Percentiles rank a stretch among this genome's conserved stretches.
Evolutionary conservation across 441 rosid genomes (phyloP).

Genomic region (Adansonia grandidieri): DNA sequence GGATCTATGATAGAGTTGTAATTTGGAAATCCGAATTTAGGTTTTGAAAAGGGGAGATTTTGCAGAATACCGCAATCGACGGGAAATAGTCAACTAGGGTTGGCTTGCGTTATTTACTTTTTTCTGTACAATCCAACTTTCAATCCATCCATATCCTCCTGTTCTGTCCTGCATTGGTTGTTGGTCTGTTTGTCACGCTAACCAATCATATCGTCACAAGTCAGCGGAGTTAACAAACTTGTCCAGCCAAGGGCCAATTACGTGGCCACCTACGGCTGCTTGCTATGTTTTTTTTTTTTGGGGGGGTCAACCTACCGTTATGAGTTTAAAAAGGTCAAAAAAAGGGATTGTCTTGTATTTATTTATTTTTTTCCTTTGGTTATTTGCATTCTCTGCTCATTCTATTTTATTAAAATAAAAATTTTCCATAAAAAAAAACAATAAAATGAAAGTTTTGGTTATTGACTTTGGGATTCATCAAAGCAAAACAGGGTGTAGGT

Average conservation of each 20-base stretch:
- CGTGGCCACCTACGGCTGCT: neutral
- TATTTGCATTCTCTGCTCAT: too few relatives aligned
- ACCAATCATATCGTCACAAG: neutral
- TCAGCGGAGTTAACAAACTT: neutral
- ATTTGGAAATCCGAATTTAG: neutral
- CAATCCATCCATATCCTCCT: neutral
- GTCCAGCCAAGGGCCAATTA: neutral
- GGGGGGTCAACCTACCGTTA: too few relatives aligned
- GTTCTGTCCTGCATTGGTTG: neutral
- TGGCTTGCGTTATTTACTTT: neutral
- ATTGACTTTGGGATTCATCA: too few relatives aligned
- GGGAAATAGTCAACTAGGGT: neutral
- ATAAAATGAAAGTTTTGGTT: too few relatives aligned
- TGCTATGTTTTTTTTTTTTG: too few relatives aligned
- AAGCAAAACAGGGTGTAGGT: too few relatives aligned
- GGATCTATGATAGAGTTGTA: neutral
- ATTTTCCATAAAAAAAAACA: too few relatives aligned
- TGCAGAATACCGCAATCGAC: neutral
- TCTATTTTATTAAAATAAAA: too few relatives aligned
- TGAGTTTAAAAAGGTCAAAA: too few relatives aligned
- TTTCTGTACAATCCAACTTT: neutral
- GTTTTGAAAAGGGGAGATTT: slow-evolving; percentile 5
- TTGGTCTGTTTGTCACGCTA: neutral
- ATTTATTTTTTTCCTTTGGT: too few relatives aligned
- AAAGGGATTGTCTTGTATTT: too few relatives aligned